Conservation (phyloP, 2,329 filamentous ascomycete genomes). For the Clonostachys chloroleuca region DNA sequence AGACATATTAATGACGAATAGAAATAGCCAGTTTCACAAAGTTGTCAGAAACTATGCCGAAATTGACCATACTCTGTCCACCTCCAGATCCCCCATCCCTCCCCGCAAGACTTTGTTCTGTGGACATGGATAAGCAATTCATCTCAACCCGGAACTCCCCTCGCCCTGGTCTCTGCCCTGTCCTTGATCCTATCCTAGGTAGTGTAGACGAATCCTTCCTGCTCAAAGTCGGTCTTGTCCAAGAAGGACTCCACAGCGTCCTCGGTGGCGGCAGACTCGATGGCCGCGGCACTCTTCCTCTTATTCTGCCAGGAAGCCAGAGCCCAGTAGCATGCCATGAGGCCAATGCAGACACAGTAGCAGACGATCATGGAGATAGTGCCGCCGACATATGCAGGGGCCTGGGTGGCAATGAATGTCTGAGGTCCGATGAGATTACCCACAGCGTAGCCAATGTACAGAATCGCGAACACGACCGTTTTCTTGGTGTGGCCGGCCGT, state of each 20-base stretch:
- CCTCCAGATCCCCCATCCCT: too few species aligned
- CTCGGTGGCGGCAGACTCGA: too few species aligned
- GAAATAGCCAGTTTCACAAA: too few species aligned
- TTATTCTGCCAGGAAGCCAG: background rate
- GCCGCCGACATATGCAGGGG: constrained; percentile 11
- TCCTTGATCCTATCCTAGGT: constrained; percentile 22
- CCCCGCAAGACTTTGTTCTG: too few species aligned
- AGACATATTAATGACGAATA: too few species aligned
- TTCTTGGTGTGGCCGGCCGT: constrained; percentile 9
- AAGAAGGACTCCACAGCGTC: constrained; percentile 44
- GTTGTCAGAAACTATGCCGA: too few species aligned
- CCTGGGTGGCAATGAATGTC: constrained; percentile 1
- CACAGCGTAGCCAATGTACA: constrained; percentile 3
- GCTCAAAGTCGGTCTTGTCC: constrained; percentile 64
- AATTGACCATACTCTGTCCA: too few species aligned
- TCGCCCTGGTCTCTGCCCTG: too few species aligned
- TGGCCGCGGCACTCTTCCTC: background rate
- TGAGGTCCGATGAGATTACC: constrained; percentile 3
- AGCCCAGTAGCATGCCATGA: constrained; percentile 48
- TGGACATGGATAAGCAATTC: too few species aligned
- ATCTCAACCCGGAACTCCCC: too few species aligned
- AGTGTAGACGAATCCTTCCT: constrained; percentile 59
- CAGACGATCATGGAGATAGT: constrained; percentile 36
- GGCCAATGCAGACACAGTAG: background rate
- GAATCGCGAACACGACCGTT: constrained; percentile 2